phyloP scores from a whole-genome alignment of 2,329 filamentous ascomycete species.

The Acrodontium crateriforme region DNA sequence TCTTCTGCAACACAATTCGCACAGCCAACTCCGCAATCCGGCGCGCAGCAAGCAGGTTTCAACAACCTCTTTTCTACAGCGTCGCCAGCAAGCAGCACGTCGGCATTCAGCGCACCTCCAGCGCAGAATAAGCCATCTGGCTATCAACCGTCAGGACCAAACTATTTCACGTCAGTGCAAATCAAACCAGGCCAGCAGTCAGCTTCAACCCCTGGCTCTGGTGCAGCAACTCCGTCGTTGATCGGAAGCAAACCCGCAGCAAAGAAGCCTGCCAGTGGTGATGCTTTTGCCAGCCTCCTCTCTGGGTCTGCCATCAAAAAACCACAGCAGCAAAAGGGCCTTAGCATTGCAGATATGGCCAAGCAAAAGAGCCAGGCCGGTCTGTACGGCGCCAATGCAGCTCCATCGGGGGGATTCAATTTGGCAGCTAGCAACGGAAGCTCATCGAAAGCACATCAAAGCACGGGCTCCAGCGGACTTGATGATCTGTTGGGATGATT shows the following conservation, averaged over 20 bases:
- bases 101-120: slow-evolving; percentile 25
- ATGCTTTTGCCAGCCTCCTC: slow-evolving; percentile 85
- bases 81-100: slow-evolving; percentile 48
- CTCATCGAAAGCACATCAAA: too few relatives aligned
- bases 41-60: slow-evolving; percentile 64
- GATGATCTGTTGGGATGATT: slow-evolving; percentile 34
- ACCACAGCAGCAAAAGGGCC: slow-evolving; percentile 49
- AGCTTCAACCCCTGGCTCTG: slow-evolving; percentile 27
- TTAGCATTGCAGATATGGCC: slow-evolving; percentile 85
- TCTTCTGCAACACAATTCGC: slow-evolving; percentile 57
- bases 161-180: slow-evolving; percentile 82
- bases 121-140: slow-evolving; percentile 43
- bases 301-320: slow-evolving; percentile 40
- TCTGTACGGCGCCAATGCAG: slow-evolving; percentile 61
- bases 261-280: slow-evolving; percentile 44
- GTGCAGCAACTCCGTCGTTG: slow-evolving; percentile 21
- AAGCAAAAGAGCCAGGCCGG: slow-evolving; percentile 94
- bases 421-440: slow-evolving; percentile 5
- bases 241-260: slow-evolving; percentile 26
- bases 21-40: slow-evolving; percentile 73
- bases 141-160: slow-evolving; percentile 69
- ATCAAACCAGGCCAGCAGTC: slow-evolving; percentile 20
- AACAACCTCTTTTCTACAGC: slow-evolving; percentile 72
- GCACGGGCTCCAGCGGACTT: slow-evolving; percentile 19
- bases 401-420: slow-evolving; percentile 6